These are phyloP conservation scores for Musa beccarii DNA, from an alignment of 176 grass and related monocot genomes.

Conservation along the genomic window DNA sequence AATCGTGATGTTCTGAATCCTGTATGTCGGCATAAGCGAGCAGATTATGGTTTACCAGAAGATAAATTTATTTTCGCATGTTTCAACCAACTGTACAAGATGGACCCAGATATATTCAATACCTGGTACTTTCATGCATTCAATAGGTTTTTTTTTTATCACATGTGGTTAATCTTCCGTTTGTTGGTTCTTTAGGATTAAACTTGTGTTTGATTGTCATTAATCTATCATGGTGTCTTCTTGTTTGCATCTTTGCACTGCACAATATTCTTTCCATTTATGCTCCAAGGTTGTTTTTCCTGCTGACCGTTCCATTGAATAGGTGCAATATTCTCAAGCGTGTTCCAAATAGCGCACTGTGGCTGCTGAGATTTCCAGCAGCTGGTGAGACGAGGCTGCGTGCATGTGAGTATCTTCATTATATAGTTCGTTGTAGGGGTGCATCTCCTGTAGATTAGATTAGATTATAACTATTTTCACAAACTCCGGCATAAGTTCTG, in stretches of 20 bases:
- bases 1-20: slow-evolving; percentile 57
- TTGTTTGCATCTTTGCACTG: background rate
- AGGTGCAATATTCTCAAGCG: slow-evolving; percentile 93
- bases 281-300: background rate
- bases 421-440: background rate
- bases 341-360: slow-evolving; percentile 66
- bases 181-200: background rate
- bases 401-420: slow-evolving; percentile 48
- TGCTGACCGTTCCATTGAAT: background rate
- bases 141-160: background rate
- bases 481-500: background rate
- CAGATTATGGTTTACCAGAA: slow-evolving; percentile 70
- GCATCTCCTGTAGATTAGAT: background rate
- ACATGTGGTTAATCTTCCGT: background rate
- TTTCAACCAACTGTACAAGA: slow-evolving; percentile 95
- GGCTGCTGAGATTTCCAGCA: slow-evolving; percentile 80
- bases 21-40: slow-evolving; percentile 52
- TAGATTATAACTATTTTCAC: background rate
- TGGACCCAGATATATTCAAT: slow-evolving; percentile 90
- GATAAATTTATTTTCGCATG: slow-evolving; percentile 92
- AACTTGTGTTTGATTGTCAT: background rate
- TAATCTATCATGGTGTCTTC: background rate
- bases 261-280: background rate
- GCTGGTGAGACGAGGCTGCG: slow-evolving; percentile 68
- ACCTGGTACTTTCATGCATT: slow-evolving; percentile 41